Base-by-base conservation (phyloP, 495 filamentous ascomycete species). In the Podospora pseudocomata region DNA sequence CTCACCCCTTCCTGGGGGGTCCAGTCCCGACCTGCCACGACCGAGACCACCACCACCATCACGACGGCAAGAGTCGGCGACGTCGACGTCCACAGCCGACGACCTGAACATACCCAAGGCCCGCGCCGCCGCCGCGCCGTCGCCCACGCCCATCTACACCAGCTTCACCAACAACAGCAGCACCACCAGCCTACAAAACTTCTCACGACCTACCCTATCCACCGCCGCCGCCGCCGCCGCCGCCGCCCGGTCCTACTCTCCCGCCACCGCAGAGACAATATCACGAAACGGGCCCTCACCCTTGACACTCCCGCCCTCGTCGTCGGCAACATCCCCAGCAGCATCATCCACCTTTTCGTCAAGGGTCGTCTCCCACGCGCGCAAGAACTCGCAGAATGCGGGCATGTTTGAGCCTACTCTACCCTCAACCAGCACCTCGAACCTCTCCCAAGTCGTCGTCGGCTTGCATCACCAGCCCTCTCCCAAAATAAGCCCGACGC, bases 361-460 rank as follows among this genome's bases (percentile, higher is more conserved):
- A 11, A 71, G 70, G 57, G 57, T 70, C 18, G 61, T 39, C 16
- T 77, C 79, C 56, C 84, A 86, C 75, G 74, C 78, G 23, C 78
- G 85, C 61, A 87, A 86, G 71, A 80, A 85, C 65, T 85, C 84
- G 39, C 89, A 93, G 72, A 94, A 89, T 23, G 92, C 94, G 72
- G 94, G 94, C 66, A 89, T 92, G 80, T 97, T 97, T 73, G 93
- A 97, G 77, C 91, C 94, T 5, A 89, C 88, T 32, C 80, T 97
- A 39, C 91, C 92, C 2, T 91, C 92, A n/a, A 82, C 81, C 20
- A 84, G 78, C 76, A 78, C 78, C 0, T 75, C 86, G 86, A 81
- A 73, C 85, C 82, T 78, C 72, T 82, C 71, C 28, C 84, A 82
- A 75, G 79, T 82, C 78, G 82, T 32, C 30, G 30, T 32, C 30